These are phyloP conservation scores for Phytopythium chamaehyphon DNA, from an alignment of 352 stramenopile species.

Conservation along the genomic window DNA sequence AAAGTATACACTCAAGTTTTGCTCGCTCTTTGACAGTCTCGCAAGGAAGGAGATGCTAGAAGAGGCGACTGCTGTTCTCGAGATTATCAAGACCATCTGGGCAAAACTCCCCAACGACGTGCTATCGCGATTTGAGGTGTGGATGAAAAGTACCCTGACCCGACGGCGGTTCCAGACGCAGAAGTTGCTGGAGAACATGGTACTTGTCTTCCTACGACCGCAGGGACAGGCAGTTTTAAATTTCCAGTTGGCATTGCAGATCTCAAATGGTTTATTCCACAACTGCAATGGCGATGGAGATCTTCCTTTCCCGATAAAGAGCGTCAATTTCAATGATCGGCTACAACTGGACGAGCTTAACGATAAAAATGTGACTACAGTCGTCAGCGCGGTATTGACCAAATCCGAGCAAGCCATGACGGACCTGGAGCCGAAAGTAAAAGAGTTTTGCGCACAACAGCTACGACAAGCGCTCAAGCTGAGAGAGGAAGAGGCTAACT, in stretches of 20 bases:
- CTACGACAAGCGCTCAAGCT: conserved; percentile 31
- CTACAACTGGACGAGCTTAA: conserved; percentile 21
- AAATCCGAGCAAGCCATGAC: conserved; percentile 26
- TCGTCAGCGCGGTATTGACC: conserved; percentile 23
- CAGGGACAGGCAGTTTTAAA: conserved; percentile 15
- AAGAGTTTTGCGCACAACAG: conserved; percentile 31
- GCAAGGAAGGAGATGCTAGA: conserved; percentile 8
- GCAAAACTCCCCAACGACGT: conserved; percentile 12
- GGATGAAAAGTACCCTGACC: conserved; percentile 25
- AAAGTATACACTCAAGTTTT: conserved; percentile 17
- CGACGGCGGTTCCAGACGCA: conserved; percentile 11
- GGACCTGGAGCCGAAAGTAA: conserved; percentile 26
- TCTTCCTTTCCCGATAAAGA: conserved; percentile 1
- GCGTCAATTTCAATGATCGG: conserved; percentile 3
- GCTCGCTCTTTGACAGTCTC: conserved; percentile 20
- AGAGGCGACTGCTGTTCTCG: conserved; percentile 11
- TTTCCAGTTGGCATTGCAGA: conserved; percentile 16
- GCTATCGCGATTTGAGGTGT: conserved; percentile 15
- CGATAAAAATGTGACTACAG: conserved; percentile 29
- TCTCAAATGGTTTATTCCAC: conserved; percentile 28
- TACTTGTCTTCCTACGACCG: conserved; percentile 29
- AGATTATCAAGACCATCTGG: conserved; percentile 14
- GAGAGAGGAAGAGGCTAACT: conserved; percentile 29
- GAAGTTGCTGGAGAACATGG: conserved; percentile 26
- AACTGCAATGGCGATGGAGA: conserved; percentile 22